Conservation (phyloP, 768 basidiomycete species). For the Amanita exitialis region DNA sequence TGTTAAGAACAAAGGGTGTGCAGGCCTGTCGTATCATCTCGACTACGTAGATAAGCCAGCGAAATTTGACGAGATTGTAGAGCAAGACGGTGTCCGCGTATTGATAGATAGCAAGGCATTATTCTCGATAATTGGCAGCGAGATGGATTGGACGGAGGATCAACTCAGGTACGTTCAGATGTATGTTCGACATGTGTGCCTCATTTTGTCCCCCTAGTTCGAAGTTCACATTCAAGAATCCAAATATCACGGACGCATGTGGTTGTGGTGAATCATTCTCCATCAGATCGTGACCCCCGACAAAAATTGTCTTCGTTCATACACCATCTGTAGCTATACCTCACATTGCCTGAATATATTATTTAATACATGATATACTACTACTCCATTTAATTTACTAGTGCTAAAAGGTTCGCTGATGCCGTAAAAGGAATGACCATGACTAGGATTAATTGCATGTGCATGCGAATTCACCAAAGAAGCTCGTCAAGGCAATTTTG, state of each 20-base stretch:
- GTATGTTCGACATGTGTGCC: neutral
- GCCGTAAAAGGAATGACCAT: neutral
- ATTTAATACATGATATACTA: slow-evolving; percentile 8
- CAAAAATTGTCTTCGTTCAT: neutral
- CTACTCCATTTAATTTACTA: slow-evolving; percentile 9
- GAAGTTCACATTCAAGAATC: slow-evolving; percentile 80
- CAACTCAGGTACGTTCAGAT: slow-evolving; percentile 55
- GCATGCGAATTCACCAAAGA: no score
- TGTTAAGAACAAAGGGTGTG: slow-evolving; percentile 96
- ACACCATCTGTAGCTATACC: slow-evolving; percentile 6
- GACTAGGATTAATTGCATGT: no score
- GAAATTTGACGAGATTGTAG: slow-evolving; percentile 92
- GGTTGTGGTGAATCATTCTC: slow-evolving; percentile 93
- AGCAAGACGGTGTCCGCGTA: slow-evolving; percentile 90
- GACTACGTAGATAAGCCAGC: slow-evolving; percentile 89
- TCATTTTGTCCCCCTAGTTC: slow-evolving; percentile 35
- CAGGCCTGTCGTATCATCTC: slow-evolving; percentile 77
- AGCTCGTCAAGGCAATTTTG: slow-evolving; percentile 12
- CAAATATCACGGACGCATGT: slow-evolving; percentile 91
- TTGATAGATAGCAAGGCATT: slow-evolving; percentile 94
- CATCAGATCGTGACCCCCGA: slow-evolving; percentile 29
- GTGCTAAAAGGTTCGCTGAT: neutral
- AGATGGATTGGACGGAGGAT: slow-evolving; percentile 99
- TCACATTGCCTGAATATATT: slow-evolving; percentile 2
- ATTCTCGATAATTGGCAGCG: slow-evolving; percentile 96